Evolutionary conservation across 352 stramenopile genomes (phyloP).

Genomic region (Phytophthora lateralis): DNA sequence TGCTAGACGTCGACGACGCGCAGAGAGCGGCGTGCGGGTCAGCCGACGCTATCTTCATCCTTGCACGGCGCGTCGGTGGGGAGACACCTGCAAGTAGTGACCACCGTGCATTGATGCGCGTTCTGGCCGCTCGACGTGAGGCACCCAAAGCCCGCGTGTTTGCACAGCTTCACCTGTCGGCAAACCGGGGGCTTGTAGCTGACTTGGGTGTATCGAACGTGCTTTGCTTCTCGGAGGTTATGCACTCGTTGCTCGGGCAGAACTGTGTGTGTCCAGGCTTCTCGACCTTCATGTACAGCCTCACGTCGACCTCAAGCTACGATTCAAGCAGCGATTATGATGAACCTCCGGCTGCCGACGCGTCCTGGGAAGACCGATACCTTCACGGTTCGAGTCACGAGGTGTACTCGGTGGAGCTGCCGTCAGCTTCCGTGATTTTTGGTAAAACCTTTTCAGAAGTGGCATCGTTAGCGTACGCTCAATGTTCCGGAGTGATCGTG

Average conservation of each 20-base stretch:
- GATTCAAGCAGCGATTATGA: constrained; percentile 32
- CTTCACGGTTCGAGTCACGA: constrained; percentile 75
- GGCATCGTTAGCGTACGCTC: constrained; percentile 69
- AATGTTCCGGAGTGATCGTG: constrained; percentile 74
- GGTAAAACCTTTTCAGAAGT: constrained; percentile 82
- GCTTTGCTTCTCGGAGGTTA: constrained; percentile 81
- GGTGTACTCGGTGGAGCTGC: constrained; percentile 75
- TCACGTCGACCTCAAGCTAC: constrained; percentile 79
- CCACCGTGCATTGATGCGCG: constrained; percentile 76
- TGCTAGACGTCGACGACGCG: constrained; percentile 79
- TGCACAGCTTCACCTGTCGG: constrained; percentile 79
- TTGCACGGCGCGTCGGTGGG: constrained; percentile 61
- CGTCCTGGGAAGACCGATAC: constrained; percentile 74
- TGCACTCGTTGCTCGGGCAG: constrained; percentile 78
- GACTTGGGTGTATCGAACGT: constrained; percentile 74
- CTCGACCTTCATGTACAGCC: constrained; percentile 86
- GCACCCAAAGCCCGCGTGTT: constrained; percentile 52
- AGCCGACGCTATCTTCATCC: constrained; percentile 79
- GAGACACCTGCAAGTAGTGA: constrained; percentile 69
- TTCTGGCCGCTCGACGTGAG: constrained; percentile 71
- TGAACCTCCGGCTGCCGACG: constrained; percentile 33
- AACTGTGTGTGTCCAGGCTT: constrained; percentile 88
- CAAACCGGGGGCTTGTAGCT: constrained; percentile 67
- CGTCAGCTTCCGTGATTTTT: constrained; percentile 48
- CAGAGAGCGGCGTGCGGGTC: constrained; percentile 61